Conservation (phyloP, 768 basidiomycete species). For the Xanthoconium purpureum region DNA sequence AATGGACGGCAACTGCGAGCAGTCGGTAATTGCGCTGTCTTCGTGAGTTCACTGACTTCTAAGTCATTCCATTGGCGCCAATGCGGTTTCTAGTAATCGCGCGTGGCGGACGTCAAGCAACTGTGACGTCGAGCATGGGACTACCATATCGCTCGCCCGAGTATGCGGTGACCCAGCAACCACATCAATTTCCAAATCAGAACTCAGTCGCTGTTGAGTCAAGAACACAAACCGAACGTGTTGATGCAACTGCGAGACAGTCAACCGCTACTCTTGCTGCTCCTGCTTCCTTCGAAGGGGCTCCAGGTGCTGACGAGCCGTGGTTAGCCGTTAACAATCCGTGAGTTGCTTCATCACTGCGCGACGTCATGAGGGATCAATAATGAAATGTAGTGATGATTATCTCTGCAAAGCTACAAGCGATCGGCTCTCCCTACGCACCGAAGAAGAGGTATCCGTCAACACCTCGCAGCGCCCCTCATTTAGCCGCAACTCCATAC, state of each 20-base stretch:
- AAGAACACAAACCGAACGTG: background rate
- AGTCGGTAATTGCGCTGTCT: background rate
- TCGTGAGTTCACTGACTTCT: constrained; percentile 1
- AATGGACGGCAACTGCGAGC: background rate
- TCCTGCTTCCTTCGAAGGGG: background rate
- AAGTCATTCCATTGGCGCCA: background rate
- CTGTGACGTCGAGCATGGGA: background rate
- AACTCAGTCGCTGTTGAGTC: background rate
- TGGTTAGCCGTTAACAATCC: background rate
- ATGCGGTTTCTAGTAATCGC: background rate
- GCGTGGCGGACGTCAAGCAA: background rate
- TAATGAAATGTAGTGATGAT: background rate
- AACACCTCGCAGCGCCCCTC: too few species aligned
- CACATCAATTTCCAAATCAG: background rate
- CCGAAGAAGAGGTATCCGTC: too few species aligned
- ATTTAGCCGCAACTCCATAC: background rate
- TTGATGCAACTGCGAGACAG: background rate
- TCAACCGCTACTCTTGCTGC: background rate
- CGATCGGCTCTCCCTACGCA: background rate
- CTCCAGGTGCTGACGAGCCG: background rate
- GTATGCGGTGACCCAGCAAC: background rate
- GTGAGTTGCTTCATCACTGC: background rate
- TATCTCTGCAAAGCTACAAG: background rate
- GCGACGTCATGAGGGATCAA: background rate
- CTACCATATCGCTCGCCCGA: background rate